Base-by-base conservation (phyloP, 805 yeast species). In the Schwanniomyces occidentalis region DNA sequence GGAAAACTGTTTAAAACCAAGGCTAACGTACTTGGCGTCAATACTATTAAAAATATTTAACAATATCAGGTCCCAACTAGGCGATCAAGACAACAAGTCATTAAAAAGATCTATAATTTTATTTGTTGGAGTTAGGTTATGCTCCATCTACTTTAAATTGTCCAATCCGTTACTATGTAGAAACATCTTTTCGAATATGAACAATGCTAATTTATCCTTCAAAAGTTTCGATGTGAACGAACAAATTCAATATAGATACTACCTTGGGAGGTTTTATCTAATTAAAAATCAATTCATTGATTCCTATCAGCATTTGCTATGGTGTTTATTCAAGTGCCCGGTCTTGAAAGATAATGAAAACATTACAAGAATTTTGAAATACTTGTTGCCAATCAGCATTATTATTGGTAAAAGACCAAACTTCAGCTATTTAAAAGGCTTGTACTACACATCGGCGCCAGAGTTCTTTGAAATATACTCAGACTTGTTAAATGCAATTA, bases 161-260 rank as follows among this genome's bases (percentile, higher is more conserved):
- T 72, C 66, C 19, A 76, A 73, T 19, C 82, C 84, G 5, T 61
- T 78, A 44, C 56, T 78, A 12, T 80, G 85, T 54, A 69, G 78
- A 22, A 78, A 80, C 45, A 77, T 80, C 24, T 78, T 78, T 48
- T 70, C 81, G 21, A 80, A 79, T 51, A 72, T 80, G 63, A 76
- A 73, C 45, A 74, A 75, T 30, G 65, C 80, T 13, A 59, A 63
- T 16, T 56, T 79, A 24, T 65, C 62, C 24, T 67, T 69, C 34
- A 44, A 43, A 3, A 53, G 61, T n/a, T 76, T 69, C 25, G 51
- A 67, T 3, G 61, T 48, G 26, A 54, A 67, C 12, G 76, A 76
- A 42, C 69, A 74, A 28, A 49, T 78, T 5, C 73, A 71, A 32
- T 80, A 77, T 51, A 54, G 84, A 30, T 78, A 65, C 48, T 67